Evolutionary conservation across 2,329 filamentous ascomycete genomes (phyloP), one percentile per base, ranked within the genome.

Genomic region (Exophiala sp.): DNA sequence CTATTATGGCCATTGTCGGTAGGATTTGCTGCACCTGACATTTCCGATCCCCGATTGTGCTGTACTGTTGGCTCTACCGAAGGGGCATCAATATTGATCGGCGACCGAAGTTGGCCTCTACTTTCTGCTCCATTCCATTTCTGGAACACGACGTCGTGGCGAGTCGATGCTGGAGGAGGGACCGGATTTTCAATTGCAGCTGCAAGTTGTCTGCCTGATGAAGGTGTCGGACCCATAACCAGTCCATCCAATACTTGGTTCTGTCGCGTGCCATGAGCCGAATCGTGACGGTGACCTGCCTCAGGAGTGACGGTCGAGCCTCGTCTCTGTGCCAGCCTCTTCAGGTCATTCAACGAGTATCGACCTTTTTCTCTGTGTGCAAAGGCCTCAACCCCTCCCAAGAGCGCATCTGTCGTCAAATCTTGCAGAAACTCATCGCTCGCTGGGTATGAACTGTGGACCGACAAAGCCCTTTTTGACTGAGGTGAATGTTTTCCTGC

Each of bases 321-420:
- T 16, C 10, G 41, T 16, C 34, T 41, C 30, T 16, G 9, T 18
- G 37, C 27, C 19, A 18, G 19, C 14, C 10, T 16, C 42, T 43
- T 58, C 23, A 57, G 32, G n/a, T 57, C 56, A n/a, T 53, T 47
- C 23, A 58, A 42, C 2, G 56, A 55, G 34, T 47, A 50, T 39
- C 48, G 41, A n/a, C 16, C 44, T 32, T 38, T 46, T 4, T 14
- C 18, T 18, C 24, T 16, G 14, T 41, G 44, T 16, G 41, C 16
- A 30, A 47, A 49, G 24, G 34, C 34, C 2, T 50, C 45, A 21
- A 23, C 19, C 19, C 49, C 38, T n/a, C 48, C 51, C 1, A 57
- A 27, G 14, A 57, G 48, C 29, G 46, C 48, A 18, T 52, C 21
- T 4, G 43, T 53, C 2, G 51, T 49, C 11, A 48, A 38, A 13